phyloP scores from a whole-genome alignment of 1,284 basidiomycete species.

The Trichosporon coremiiforme region DNA sequence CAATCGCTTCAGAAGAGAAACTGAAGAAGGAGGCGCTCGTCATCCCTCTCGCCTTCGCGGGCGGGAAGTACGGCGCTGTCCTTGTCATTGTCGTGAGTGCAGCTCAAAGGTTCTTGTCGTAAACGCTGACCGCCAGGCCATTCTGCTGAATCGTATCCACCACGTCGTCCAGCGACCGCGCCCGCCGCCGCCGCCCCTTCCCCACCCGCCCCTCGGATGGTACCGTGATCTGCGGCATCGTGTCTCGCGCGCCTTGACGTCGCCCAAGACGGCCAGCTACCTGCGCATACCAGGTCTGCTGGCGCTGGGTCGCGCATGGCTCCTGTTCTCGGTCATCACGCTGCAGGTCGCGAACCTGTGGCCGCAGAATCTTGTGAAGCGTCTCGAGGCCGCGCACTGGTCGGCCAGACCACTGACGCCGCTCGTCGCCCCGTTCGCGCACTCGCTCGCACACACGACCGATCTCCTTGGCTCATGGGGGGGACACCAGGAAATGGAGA shows the following conservation, averaged over 20 bases:
- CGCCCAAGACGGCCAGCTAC: slow-evolving; percentile 36
- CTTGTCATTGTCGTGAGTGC: not conserved
- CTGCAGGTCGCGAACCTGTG: slow-evolving; percentile 49
- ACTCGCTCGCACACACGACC: slow-evolving; percentile 24
- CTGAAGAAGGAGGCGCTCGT: slow-evolving; percentile 3
- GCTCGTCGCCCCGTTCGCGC: not conserved
- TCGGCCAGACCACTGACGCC: not conserved
- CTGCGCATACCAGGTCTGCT: slow-evolving; percentile 50
- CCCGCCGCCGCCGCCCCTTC: slow-evolving; percentile 38
- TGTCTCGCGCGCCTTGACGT: slow-evolving; percentile 35
- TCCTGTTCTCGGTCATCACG: slow-evolving; percentile 47
- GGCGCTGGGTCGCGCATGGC: slow-evolving; percentile 44
- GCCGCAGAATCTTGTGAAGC: slow-evolving; percentile 30
- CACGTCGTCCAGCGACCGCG: slow-evolving; percentile 51
- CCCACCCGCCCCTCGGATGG: slow-evolving; percentile 32
- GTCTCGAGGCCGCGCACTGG: not conserved
- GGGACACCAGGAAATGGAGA: slow-evolving; percentile 47
- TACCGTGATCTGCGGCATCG: slow-evolving; percentile 14
- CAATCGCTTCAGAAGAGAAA: not conserved
- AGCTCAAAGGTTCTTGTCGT: not conserved
- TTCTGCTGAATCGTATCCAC: slow-evolving; percentile 54
- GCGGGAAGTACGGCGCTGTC: not conserved
- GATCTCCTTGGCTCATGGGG: slow-evolving; percentile 41
- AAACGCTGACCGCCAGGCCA: slow-evolving; percentile 36
- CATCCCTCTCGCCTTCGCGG: not conserved